Evolutionary conservation across 768 basidiomycete genomes (phyloP), one percentile per base, ranked within the genome.

Genomic region (Amanita inopinata): DNA sequence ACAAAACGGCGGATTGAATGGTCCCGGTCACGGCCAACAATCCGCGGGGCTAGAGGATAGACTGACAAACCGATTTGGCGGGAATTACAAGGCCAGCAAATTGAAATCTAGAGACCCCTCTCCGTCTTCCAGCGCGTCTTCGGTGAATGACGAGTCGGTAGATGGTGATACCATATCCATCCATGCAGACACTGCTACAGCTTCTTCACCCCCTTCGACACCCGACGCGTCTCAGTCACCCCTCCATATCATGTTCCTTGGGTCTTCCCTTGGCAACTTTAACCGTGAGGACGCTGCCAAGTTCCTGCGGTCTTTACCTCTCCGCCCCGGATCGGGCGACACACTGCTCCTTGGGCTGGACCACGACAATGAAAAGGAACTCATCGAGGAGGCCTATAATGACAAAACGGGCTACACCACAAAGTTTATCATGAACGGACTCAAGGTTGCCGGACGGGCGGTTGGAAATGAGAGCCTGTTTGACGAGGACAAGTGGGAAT

Each of bases 241-340:
- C 10, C 59, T 90, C 23, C 92, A 96, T 54, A 65, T 97, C 40
- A 66, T 98, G 47, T 97, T 96, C 66, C 67, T 98, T 12, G 96
- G 94, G 0, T 92, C 87, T 0, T 88, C 89, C 0, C 57, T 98
- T 5, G 96, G 93, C 5, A 98, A 97, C 65, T 97, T 98, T 59
- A 53, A 68, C 4, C 74, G 90, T 9, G 65, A 67, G 3, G 82
- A 73, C 17, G 85, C 82, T 6, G 72, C 70, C 0, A 61, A 69
- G 0, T 97, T 99, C 61, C 73, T 99, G 38, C 69, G 69, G 5
- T 76, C 78, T 2, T 64, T 97, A 20, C 92, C 92, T 3, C 66
- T 97, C 18, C 77, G 83, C 10, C 64, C 84, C 7, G 74, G 80
- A 4, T 69, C 64, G 14, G 80, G 79, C 2, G 93, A 96, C 57